phyloP scores from a whole-genome alignment of 2,329 filamentous ascomycete genomes.

The Phialemonium atrogriseum region DNA sequence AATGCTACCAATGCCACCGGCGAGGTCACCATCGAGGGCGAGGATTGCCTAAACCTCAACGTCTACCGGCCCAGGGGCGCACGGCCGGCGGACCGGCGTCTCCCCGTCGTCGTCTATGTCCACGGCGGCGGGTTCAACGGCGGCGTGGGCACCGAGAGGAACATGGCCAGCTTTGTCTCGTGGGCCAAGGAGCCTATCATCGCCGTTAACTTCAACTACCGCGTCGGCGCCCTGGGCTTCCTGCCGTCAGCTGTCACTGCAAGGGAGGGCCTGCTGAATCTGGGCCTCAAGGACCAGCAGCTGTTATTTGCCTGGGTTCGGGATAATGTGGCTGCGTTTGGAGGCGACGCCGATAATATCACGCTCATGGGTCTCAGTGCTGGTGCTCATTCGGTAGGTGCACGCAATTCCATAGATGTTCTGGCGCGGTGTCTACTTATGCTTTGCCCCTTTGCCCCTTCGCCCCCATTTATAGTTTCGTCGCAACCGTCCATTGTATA shows the following conservation, averaged over 20 bases:
- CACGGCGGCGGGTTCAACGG: slow-evolving; percentile 58
- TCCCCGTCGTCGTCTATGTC: slow-evolving; percentile 51
- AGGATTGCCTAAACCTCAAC: slow-evolving; percentile 47
- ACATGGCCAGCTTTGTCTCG: slow-evolving; percentile 53
- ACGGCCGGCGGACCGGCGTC: slow-evolving; percentile 6
- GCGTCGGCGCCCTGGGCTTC: slow-evolving; percentile 63
- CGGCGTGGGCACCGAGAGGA: slow-evolving; percentile 42
- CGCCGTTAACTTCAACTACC: slow-evolving; percentile 53
- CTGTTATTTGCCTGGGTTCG: slow-evolving; percentile 51
- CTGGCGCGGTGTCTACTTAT: slow-evolving; percentile 6
- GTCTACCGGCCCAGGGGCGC: slow-evolving; percentile 30
- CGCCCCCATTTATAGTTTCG: not conserved
- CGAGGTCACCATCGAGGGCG: slow-evolving; percentile 20
- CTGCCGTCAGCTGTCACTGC: slow-evolving; percentile 46
- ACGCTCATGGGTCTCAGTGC: slow-evolving; percentile 55
- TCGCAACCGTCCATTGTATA: slow-evolving; percentile 6
- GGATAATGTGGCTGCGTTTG: slow-evolving; percentile 50
- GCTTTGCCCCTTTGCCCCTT: slow-evolving; percentile 6
- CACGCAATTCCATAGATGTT: no score
- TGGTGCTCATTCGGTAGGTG: slow-evolving; percentile 50
- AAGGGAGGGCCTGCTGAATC: slow-evolving; percentile 49
- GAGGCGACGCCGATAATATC: slow-evolving; percentile 48
- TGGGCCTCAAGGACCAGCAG: slow-evolving; percentile 56
- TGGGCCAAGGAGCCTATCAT: slow-evolving; percentile 46
- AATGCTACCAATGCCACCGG: slow-evolving; percentile 18